These are phyloP conservation scores for Juglanconis juglandina DNA, from an alignment of 2,329 filamentous ascomycete genomes.

Conservation along the genomic window DNA sequence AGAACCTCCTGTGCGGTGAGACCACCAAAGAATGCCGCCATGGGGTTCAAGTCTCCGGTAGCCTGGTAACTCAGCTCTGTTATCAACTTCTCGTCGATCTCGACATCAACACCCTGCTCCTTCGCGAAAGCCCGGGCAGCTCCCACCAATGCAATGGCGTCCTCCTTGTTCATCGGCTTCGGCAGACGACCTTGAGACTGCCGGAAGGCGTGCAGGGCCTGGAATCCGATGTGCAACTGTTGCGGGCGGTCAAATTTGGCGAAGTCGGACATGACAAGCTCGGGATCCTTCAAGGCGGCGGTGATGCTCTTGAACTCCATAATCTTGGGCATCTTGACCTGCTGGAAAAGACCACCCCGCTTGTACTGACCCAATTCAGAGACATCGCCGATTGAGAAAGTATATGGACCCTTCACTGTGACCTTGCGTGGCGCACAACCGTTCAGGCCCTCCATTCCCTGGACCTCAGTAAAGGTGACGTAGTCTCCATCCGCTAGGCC, in stretches of 20 bases:
- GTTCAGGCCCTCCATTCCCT: conserved; percentile 89
- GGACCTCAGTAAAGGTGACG: conserved; percentile 88
- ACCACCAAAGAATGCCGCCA: conserved; percentile 94
- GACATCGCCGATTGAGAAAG: conserved; percentile 94
- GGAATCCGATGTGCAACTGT: conserved; percentile 87
- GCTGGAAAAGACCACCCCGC: conserved; percentile 83
- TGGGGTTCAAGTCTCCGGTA: conserved; percentile 81
- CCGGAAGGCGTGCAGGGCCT: conserved; percentile 84
- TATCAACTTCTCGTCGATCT: conserved; percentile 88
- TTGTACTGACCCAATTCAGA: conserved; percentile 82
- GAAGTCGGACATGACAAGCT: conserved; percentile 89
- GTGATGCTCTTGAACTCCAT: conserved; percentile 83
- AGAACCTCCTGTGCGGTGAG: conserved; percentile 90
- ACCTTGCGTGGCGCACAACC: conserved; percentile 81
- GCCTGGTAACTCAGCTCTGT: conserved; percentile 94
- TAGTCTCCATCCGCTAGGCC: conserved; percentile 95
- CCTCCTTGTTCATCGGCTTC: conserved; percentile 76
- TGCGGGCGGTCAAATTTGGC: conserved; percentile 95
- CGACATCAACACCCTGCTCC: conserved; percentile 72
- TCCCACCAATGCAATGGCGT: conserved; percentile 74
- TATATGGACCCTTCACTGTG: conserved; percentile 92
- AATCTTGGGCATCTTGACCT: conserved; percentile 98
- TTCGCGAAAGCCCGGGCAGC: conserved; percentile 71
- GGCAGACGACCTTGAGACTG: conserved; percentile 73
- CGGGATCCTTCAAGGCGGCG: conserved; percentile 76